Percentiles rank a stretch among this genome's conserved stretches.
phyloP scores from a whole-genome alignment of 768 basidiomycete genomes.

The Agaricus bisporus region DNA sequence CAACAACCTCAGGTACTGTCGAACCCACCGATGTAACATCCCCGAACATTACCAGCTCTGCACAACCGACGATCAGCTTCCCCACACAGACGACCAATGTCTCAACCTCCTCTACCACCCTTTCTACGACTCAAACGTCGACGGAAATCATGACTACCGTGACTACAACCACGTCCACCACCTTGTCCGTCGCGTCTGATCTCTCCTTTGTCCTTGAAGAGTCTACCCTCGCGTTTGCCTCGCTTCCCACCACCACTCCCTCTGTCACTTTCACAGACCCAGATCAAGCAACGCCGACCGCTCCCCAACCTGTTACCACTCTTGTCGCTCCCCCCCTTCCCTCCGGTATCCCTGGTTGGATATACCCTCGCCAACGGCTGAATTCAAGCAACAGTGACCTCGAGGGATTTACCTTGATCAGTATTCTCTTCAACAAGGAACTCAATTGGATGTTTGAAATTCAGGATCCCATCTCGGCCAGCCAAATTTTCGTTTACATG shows the following conservation, averaged over 20 bases:
- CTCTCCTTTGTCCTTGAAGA: conserved; percentile 40
- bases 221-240: conserved; percentile 32
- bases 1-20: too few species aligned
- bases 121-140: background rate
- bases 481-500: conserved; percentile 73
- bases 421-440: conserved; percentile 50
- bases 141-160: conserved; percentile 3
- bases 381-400: conserved; percentile 21
- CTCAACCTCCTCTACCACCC: background rate
- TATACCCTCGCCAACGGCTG: conserved; percentile 38
- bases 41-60: background rate
- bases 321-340: conserved; percentile 42
- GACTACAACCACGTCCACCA: conserved; percentile 14
- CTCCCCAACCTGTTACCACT: conserved; percentile 16
- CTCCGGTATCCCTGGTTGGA: conserved; percentile 50
- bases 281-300: conserved; percentile 31
- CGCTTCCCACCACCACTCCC: conserved; percentile 24
- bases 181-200: conserved; percentile 31
- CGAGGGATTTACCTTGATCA: conserved; percentile 44
- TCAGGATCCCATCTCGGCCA: conserved; percentile 45
- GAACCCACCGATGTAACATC: too few species aligned
- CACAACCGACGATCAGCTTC: conserved; percentile 14
- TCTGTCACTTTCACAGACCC: conserved; percentile 32
- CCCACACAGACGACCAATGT: conserved; percentile 11
- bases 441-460: conserved; percentile 73